Conservation (phyloP, 2,329 filamentous ascomycete genomes). For the Ascochyta clinopodiicola region DNA sequence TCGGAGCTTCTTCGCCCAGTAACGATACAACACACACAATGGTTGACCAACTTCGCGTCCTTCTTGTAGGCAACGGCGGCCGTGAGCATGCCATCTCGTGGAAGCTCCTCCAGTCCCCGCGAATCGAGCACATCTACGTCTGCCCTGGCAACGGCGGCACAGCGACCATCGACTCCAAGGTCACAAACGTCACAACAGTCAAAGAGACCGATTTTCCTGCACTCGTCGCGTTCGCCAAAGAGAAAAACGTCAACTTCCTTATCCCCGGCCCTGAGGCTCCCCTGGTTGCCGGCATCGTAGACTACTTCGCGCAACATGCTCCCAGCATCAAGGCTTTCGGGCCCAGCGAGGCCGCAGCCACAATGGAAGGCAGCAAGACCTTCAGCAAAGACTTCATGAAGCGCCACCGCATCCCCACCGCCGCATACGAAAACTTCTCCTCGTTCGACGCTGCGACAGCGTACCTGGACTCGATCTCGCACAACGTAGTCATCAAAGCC, state of each 20-base stretch:
- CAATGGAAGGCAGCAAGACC: constrained; percentile 95
- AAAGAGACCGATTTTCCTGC: constrained; percentile 77
- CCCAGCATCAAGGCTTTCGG: constrained; percentile 78
- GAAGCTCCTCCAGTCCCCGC: constrained; percentile 85
- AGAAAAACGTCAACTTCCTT: constrained; percentile 78
- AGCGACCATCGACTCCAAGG: constrained; percentile 60
- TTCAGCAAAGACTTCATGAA: constrained; percentile 99
- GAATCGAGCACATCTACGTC: constrained; percentile 75
- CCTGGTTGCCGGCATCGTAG: constrained; percentile 88
- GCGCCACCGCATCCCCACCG: constrained; percentile 86
- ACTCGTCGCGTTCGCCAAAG: constrained; percentile 76
- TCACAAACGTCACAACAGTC: constrained; percentile 71
- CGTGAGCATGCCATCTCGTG: constrained; percentile 94
- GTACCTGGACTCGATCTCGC: constrained; percentile 64
- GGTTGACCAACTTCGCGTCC: constrained; percentile 55
- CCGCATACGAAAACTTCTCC: constrained; percentile 87
- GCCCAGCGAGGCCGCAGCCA: constrained; percentile 81
- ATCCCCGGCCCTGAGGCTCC: constrained; percentile 92
- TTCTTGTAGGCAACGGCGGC: constrained; percentile 92
- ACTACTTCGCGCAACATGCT: constrained; percentile 72
- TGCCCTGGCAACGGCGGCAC: constrained; percentile 83
- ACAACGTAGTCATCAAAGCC: constrained; percentile 81
- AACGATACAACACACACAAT: constrained; percentile 21
- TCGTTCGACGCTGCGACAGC: constrained; percentile 73
- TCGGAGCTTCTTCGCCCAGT: constrained; percentile 13